A percentile compares a stretch with the other conserved stretches of the same genome.
phyloP scores from a whole-genome alignment of 768 basidiomycete genomes.

The Kwoniella sp. region DNA sequence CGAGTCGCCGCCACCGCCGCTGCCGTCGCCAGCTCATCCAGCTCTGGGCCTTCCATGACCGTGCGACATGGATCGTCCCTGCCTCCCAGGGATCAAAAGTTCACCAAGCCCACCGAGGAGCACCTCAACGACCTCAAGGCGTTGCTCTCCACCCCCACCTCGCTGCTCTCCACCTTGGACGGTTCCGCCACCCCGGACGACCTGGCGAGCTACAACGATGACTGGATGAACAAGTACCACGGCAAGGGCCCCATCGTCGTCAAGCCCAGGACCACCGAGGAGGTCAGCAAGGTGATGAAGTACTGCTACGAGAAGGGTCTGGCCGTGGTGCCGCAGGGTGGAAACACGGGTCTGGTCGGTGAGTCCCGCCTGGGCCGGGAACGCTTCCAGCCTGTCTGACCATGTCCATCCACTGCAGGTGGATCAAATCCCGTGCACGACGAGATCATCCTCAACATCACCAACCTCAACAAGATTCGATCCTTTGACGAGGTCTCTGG shows the following conservation, averaged over 20 bases:
- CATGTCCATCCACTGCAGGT: conserved; percentile 36
- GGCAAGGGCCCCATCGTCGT: conserved; percentile 81
- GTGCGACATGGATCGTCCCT: conserved; percentile 37
- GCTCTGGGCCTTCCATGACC: neutral
- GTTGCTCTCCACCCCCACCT: conserved; percentile 45
- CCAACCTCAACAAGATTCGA: conserved; percentile 65
- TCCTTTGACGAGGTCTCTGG: conserved; percentile 59
- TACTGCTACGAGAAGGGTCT: conserved; percentile 78
- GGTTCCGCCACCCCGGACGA: conserved; percentile 53
- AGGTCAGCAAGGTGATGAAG: conserved; percentile 82
- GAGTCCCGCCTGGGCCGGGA: conserved; percentile 18
- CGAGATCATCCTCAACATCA: conserved; percentile 78
- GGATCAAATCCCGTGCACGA: conserved; percentile 84
- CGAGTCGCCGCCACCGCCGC: neutral
- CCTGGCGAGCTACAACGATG: conserved; percentile 72
- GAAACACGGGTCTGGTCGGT: conserved; percentile 96
- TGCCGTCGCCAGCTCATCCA: neutral
- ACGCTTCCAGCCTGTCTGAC: neutral
- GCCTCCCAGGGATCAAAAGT: conserved; percentile 32
- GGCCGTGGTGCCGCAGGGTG: conserved; percentile 93
- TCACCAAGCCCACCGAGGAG: conserved; percentile 36
- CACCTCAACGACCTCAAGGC: conserved; percentile 48
- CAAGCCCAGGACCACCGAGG: conserved; percentile 77
- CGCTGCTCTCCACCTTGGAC: conserved; percentile 49
- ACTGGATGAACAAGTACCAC: conserved; percentile 94